Evolutionary conservation across 305 asterid genomes (phyloP), one percentile per base, ranked within the genome.

Genomic region (Plantago coronopus): DNA sequence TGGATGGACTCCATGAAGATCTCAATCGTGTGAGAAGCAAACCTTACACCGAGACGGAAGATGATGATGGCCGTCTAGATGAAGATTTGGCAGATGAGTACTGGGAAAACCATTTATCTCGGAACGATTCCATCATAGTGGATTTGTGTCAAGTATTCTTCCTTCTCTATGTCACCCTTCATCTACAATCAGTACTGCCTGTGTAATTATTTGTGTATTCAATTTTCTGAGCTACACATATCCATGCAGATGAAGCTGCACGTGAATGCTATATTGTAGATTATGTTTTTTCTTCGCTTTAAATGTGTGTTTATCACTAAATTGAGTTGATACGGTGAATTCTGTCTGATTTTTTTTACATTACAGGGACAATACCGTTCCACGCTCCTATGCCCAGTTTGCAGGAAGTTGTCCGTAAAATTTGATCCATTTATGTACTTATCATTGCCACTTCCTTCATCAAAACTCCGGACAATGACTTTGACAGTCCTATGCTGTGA

Each of bases 1-100:
- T 89, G 83, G 95, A 87, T 81, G 95, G 93, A 29, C 91, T 89
- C 68, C 95, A 89, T 53, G 97, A 87, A 78, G 97, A 89, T 77
- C 79, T 89, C 54, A 87, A 84, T 60, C 94, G 91, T 22, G 97
- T 89, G 74, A 86, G 82, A 69, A 68, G 57, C 47, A 86, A 86
- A 73, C 95, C 95, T 29, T 84, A 86, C 63, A 22, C 74, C 38
- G 76, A 78, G 70, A 68, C 81, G 17, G 78, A 78, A 70, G 91
- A 84, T 61, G 85, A 63, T 34, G 85, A 87, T 71, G 75, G 57
- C 43, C 75, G 76, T 34, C 84, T 79, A 27, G 88, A 83, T 72
- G 91, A 84, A 58, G 91, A 81, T 68, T 79, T 84, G 51, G 97
- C 97, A 4, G 84, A 87, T 56, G 89, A 84, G 65, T 81, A 73